Evolutionary conservation across 495 filamentous ascomycete species (phyloP), one percentile per base, ranked within the genome.

Genomic region (Penicillium riverlandense): DNA sequence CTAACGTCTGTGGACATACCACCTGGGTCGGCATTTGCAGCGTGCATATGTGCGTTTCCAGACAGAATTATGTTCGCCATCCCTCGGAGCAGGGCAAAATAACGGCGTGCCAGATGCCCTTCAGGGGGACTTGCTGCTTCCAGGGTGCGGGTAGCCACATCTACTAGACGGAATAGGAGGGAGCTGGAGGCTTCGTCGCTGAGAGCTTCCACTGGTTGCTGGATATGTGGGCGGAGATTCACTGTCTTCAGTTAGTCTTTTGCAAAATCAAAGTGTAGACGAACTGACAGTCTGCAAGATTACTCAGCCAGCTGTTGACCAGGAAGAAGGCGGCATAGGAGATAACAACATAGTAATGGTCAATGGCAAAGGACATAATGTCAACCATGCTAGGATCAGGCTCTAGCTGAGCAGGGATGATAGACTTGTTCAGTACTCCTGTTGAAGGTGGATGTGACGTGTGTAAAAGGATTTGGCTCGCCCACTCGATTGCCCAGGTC

Each of bases 261-360:
- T 16, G 15, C 15, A 16, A 16, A 16, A 16, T 16, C 15, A 16
- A 16, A 16, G 4, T 16, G 15, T 4, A 16, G 8, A 11, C 8
- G 4, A 43, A 43, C 41, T 16, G 6, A 43, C 41, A 34, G 11
- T 43, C 31, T 22, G 32, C 36, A 6, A 43, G 28, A 15, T 43
- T 43, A n/a, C 33, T 35, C 15, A 43, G 15, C 41, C 41, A 43
- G 33, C 41, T 43, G 10, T 43, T 43, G 2, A 43, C 41, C 12
- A 43, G 32, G 8, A 43, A 31, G 7, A 43, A 43, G 2, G 41
- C 30, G 9, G 41, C 41, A 8, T 43, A 43, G 7, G 41, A 10
- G 32, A 43, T 36, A n/a, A 43, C 41, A 5, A 43, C 41, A 16
- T 35, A 43, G 15, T 43, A 43, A 36, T 43, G 41, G 13, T 43